Percentiles rank a stretch among this genome's conserved stretches.
Evolutionary conservation across 2,329 filamentous ascomycete species (phyloP).

Genomic region (Colletotrichum lindemuthianum): DNA sequence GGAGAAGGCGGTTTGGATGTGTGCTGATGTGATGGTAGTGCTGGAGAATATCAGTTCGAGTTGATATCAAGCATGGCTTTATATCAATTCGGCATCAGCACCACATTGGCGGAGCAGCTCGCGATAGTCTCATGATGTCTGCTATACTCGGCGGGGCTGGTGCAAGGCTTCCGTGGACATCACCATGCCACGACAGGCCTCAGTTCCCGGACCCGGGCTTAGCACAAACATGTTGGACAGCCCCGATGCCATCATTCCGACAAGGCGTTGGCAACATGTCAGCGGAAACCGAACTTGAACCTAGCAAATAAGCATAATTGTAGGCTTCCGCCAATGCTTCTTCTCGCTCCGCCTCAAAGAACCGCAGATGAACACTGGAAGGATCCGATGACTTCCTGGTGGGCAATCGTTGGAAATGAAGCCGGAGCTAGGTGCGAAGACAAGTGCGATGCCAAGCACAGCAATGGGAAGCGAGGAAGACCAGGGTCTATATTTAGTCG

Average conservation of each 20-base stretch:
- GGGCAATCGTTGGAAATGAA: conserved; percentile 5
- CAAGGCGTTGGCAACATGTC: not conserved
- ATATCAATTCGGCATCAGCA: not conserved
- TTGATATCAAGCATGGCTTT: conserved; percentile 4
- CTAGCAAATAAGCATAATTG: conserved; percentile 8
- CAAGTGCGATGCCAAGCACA: not conserved
- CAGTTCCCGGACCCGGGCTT: conserved; percentile 5
- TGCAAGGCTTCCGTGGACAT: conserved; percentile 2
- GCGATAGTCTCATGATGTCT: not conserved
- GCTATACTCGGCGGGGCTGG: conserved; percentile 10
- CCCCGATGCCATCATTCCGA: not conserved
- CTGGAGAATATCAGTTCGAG: not conserved
- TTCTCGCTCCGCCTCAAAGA: conserved; percentile 8
- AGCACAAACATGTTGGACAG: conserved; percentile 7
- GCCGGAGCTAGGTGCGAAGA: not conserved
- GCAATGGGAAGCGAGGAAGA: conserved; percentile 4
- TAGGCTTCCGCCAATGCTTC: not conserved
- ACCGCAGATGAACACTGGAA: conserved; percentile 6
- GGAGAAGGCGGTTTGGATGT: conserved; percentile 3
- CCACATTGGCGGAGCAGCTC: not conserved
- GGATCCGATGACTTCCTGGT: not conserved
- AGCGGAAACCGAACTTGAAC: not conserved
- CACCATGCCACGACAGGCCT: not conserved
- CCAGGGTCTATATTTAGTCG: not conserved
- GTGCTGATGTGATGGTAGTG: not conserved